These are phyloP conservation scores for Arthrinium phaeospermum DNA, from an alignment of 2,329 filamentous ascomycete species.

Conservation along the genomic window DNA sequence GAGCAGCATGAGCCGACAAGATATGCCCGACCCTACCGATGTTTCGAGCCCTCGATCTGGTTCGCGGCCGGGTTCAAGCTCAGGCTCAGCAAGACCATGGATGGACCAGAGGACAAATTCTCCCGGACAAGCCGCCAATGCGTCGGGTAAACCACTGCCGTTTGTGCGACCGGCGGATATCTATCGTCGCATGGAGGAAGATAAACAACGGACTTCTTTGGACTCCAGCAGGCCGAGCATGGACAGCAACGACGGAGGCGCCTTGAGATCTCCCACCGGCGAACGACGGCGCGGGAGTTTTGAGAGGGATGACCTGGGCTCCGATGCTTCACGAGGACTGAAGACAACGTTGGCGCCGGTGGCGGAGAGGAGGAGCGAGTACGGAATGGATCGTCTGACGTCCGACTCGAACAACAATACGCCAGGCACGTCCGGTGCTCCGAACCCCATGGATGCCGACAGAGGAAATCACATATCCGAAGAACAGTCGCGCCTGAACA, in stretches of 20 bases:
- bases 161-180: conserved; percentile 79
- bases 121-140: conserved; percentile 40
- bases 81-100: conserved; percentile 37
- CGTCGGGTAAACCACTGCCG: conserved; percentile 55
- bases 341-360: conserved; percentile 57
- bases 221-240: conserved; percentile 63
- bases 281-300: conserved; percentile 33
- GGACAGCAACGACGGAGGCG: conserved; percentile 49
- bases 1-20: conserved; percentile 62
- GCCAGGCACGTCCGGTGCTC: conserved; percentile 21
- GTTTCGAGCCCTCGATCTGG: conserved; percentile 28
- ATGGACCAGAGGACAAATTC: conserved; percentile 46
- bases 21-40: conserved; percentile 36
- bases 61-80: conserved; percentile 37
- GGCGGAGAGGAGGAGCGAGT: conserved; percentile 64
- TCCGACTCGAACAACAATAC: not conserved
- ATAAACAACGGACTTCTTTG: conserved; percentile 61
- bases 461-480: not conserved
- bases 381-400: conserved; percentile 55
- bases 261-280: conserved; percentile 30
- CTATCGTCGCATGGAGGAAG: conserved; percentile 74
- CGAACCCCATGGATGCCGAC: not conserved
- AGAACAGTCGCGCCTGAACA: conserved; percentile 6
- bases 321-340: conserved; percentile 42
- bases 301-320: conserved; percentile 41